Percentiles rank a stretch among this genome's conserved stretches.
Evolutionary conservation across 148 eudicot species (phyloP).

Genomic region (Hydrangea macrophylla): DNA sequence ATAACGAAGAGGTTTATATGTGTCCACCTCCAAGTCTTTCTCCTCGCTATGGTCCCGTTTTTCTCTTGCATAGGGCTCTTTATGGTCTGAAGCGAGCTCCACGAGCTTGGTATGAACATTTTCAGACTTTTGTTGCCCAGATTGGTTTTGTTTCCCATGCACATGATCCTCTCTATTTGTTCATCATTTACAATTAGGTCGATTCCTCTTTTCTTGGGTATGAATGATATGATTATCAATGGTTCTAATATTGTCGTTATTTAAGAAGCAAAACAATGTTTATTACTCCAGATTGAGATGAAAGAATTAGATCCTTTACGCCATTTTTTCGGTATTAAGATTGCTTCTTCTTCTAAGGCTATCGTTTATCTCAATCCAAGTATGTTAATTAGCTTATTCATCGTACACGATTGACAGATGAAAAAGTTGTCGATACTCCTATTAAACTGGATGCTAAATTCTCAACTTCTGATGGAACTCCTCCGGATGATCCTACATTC

Average conservation of each 20-base stretch:
- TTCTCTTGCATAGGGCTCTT: neutral
- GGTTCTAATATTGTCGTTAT: neutral
- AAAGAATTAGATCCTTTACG: neutral
- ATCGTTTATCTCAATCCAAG: neutral
- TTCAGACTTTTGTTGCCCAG: neutral
- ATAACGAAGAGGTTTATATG: neutral
- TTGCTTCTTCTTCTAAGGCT: neutral
- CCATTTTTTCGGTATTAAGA: neutral
- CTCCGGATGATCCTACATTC: neutral
- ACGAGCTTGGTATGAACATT: neutral
- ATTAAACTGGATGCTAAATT: neutral
- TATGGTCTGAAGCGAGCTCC: constrained; percentile 2
- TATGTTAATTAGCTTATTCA: neutral
- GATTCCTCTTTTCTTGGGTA: neutral
- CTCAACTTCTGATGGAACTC: neutral
- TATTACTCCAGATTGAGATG: neutral
- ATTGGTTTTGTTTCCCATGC: neutral
- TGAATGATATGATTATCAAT: neutral
- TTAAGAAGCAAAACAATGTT: neutral
- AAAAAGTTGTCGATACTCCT: neutral
- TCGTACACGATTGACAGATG: neutral
- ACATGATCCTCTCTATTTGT: neutral
- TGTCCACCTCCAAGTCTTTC: neutral
- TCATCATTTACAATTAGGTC: neutral
- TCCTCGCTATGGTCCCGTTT: neutral